Conservation (phyloP, 352 stramenopile genomes). For the Phytophthora europaea region DNA sequence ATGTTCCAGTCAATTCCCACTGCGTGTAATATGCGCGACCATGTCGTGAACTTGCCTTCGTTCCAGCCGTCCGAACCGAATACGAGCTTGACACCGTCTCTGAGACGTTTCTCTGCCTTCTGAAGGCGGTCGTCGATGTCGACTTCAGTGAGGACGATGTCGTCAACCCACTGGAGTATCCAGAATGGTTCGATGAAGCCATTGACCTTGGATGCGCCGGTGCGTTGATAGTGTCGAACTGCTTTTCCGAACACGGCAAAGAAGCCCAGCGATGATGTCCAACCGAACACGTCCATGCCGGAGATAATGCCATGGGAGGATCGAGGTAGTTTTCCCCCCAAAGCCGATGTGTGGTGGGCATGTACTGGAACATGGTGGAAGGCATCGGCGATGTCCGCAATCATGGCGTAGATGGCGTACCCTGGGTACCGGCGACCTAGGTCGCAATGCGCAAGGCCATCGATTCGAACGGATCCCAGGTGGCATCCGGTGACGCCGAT, state of each 20-base stretch:
- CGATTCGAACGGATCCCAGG: background rate
- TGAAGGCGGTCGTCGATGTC: background rate
- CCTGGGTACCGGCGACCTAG: background rate
- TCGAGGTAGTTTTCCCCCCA: background rate
- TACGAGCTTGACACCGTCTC: no score
- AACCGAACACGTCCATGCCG: background rate
- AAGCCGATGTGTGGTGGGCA: background rate
- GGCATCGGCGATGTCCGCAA: slow-evolving; percentile 3
- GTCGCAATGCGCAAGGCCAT: background rate
- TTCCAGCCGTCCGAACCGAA: background rate
- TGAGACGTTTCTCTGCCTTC: background rate
- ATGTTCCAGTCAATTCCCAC: background rate
- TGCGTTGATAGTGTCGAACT: background rate
- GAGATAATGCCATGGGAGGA: background rate
- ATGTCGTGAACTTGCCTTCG: background rate
- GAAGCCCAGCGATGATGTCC: background rate
- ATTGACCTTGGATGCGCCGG: background rate
- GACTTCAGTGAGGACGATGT: background rate
- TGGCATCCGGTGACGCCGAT: background rate
- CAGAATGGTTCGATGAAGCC: background rate
- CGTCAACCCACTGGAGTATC: background rate
- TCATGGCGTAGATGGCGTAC: background rate
- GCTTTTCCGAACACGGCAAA: background rate
- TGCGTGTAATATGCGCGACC: background rate
- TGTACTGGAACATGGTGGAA: slow-evolving; percentile 7